Conservation (phyloP, 768 basidiomycete genomes). For the Mrakia blollopis region DNA sequence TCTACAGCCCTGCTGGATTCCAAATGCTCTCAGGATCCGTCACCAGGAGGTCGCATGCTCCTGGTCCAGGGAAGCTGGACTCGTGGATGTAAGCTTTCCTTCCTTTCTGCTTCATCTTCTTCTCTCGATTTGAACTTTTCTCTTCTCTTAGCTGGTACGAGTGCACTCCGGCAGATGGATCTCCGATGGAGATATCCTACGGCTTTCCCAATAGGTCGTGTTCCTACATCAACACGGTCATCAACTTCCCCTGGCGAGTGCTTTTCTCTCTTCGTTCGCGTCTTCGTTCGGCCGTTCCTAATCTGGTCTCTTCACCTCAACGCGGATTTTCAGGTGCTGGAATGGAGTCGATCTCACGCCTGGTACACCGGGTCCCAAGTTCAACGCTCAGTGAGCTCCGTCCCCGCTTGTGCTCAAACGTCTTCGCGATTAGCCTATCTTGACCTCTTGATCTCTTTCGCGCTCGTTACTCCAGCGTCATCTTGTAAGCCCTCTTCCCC, state of each 20-base stretch:
- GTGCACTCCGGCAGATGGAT: neutral
- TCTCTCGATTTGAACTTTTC: neutral
- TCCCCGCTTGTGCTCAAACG: too few species aligned
- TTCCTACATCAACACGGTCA: neutral
- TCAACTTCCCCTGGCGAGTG: slow-evolving; percentile 6
- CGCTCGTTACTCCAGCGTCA: too few species aligned
- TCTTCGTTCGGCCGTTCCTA: too few species aligned
- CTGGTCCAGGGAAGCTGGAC: neutral
- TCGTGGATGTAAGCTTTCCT: neutral
- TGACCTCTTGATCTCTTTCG: too few species aligned
- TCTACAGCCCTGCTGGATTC: neutral
- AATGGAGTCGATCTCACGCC: neutral
- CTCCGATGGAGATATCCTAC: neutral
- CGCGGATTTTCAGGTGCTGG: slow-evolving; percentile 2
- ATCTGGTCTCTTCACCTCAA: too few species aligned
- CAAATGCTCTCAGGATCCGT: neutral
- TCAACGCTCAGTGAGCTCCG: too few species aligned
- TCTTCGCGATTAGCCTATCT: too few species aligned
- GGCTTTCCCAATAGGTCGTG: neutral
- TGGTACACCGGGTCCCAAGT: neutral
- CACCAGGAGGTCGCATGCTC: neutral
- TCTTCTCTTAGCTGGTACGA: neutral
- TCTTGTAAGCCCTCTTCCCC: too few species aligned
- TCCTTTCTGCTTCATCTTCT: neutral
- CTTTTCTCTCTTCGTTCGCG: too few species aligned